Conservation (phyloP, 441 rosid genomes). For the Omphalea diandra region DNA sequence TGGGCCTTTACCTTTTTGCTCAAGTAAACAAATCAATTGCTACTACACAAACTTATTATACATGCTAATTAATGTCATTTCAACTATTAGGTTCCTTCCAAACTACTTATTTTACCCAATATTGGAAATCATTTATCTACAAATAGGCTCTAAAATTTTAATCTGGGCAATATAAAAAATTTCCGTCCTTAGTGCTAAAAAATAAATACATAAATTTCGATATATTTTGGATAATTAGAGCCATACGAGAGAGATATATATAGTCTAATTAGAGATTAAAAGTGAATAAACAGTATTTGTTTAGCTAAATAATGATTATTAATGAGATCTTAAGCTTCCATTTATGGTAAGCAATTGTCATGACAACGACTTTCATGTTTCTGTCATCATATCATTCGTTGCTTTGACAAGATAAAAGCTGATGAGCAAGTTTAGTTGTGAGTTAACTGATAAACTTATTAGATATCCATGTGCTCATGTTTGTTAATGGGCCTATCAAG, state of each 20-base stretch:
- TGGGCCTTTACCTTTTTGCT: background rate
- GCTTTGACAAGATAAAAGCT: slow-evolving; percentile 32
- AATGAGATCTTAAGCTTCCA: slow-evolving; percentile 37
- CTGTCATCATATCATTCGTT: slow-evolving; percentile 27
- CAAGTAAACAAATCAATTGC: background rate
- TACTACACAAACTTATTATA: no score
- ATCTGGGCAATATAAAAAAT: no score
- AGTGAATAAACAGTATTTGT: background rate
- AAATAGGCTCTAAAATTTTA: no score
- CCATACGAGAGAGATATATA: no score
- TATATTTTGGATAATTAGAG: no score
- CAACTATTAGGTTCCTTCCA: no score
- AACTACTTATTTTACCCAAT: no score
- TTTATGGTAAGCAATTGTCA: slow-evolving; percentile 26
- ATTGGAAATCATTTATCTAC: no score
- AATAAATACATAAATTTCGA: no score
- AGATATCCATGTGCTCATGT: slow-evolving; percentile 47
- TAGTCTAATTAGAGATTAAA: background rate
- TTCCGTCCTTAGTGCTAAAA: no score
- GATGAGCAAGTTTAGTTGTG: slow-evolving; percentile 25
- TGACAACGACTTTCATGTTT: slow-evolving; percentile 21
- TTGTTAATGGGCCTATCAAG: slow-evolving; percentile 38
- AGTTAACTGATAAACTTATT: slow-evolving; percentile 33
- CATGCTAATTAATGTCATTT: no score
- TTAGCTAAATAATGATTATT: slow-evolving; percentile 27